These are phyloP conservation scores for Gilbertella persicaria DNA, from an alignment of 371 early-diverging fungal genomes.

Conservation along the genomic window DNA sequence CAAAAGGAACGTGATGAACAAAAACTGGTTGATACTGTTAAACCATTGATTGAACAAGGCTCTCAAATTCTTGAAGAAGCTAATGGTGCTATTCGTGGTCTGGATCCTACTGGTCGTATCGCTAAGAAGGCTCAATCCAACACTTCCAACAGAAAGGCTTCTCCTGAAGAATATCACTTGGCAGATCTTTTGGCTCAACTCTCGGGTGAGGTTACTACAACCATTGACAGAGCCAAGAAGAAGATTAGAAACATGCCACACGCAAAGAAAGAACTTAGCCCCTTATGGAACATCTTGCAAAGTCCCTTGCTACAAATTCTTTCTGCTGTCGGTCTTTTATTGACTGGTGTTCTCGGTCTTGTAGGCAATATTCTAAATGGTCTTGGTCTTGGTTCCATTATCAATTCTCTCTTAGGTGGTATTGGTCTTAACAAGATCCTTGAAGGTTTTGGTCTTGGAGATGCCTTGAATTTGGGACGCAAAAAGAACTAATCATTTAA, in stretches of 20 bases:
- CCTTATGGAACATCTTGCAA: conserved; percentile 30
- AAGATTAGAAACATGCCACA: conserved; percentile 34
- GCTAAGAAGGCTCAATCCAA: conserved; percentile 30
- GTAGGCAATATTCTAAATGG: conserved; percentile 34
- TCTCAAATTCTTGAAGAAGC: conserved; percentile 29
- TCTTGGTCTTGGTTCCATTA: conserved; percentile 28
- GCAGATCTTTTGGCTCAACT: conserved; percentile 31
- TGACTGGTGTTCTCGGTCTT: conserved; percentile 33
- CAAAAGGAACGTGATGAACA: conserved; percentile 32
- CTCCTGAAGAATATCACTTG: conserved; percentile 30
- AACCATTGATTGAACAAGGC: conserved; percentile 33
- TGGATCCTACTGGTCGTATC: conserved; percentile 31
- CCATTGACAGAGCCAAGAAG: conserved; percentile 38
- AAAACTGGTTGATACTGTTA: conserved; percentile 29
- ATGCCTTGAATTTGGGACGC: conserved; percentile 15
- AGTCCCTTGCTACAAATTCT: conserved; percentile 36
- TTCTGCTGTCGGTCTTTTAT: conserved; percentile 32
- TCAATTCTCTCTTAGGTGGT: conserved; percentile 32
- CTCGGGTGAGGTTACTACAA: conserved; percentile 29
- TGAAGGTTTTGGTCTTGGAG: conserved; percentile 29
- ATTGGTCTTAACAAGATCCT: conserved; percentile 36
- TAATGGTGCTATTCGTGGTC: conserved; percentile 33
- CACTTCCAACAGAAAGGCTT: conserved; percentile 24
- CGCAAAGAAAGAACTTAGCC: conserved; percentile 31
- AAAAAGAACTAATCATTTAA: conserved; percentile 11